phyloP scores from a whole-genome alignment of 202 grass and related monocot species.

The Panicum hallii region DNA sequence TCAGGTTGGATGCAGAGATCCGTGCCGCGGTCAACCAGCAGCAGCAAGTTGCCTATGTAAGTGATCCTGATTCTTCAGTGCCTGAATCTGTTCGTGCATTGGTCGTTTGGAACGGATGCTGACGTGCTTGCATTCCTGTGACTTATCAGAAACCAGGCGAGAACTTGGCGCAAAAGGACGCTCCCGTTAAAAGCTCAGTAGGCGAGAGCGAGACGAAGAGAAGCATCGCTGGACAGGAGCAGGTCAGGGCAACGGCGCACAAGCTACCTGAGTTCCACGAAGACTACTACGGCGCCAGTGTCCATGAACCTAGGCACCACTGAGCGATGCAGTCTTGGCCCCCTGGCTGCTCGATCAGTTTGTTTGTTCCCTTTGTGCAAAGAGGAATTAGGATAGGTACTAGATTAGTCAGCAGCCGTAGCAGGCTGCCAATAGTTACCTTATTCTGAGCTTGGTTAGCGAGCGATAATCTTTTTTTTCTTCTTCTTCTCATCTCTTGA shows the following conservation, averaged over 20 bases:
- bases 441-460: conserved; percentile 27
- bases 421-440: conserved; percentile 9
- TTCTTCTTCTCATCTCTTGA: neutral
- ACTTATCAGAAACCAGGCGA: conserved; percentile 43
- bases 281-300: conserved; percentile 81
- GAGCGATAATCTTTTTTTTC: neutral
- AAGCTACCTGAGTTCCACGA: conserved; percentile 74
- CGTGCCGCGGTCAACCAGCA: conserved; percentile 13
- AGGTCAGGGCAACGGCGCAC: conserved; percentile 33
- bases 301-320: conserved; percentile 80
- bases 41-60: conserved; percentile 49
- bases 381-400: conserved; percentile 15
- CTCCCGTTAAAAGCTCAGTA: neutral
- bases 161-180: conserved; percentile 3
- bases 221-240: conserved; percentile 36
- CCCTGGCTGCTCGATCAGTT: neutral
- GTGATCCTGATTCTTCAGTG: neutral
- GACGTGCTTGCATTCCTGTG: conserved; percentile 1
- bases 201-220: conserved; percentile 35
- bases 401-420: conserved; percentile 28
- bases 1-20: conserved; percentile 60
- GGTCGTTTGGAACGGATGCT: neutral
- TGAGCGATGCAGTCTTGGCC: conserved; percentile 21
- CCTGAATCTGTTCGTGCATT: neutral
- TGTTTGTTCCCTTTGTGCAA: neutral